These are phyloP conservation scores for Triangularia verruculosa DNA, from an alignment of 2,329 filamentous ascomycete species.

Conservation along the genomic window DNA sequence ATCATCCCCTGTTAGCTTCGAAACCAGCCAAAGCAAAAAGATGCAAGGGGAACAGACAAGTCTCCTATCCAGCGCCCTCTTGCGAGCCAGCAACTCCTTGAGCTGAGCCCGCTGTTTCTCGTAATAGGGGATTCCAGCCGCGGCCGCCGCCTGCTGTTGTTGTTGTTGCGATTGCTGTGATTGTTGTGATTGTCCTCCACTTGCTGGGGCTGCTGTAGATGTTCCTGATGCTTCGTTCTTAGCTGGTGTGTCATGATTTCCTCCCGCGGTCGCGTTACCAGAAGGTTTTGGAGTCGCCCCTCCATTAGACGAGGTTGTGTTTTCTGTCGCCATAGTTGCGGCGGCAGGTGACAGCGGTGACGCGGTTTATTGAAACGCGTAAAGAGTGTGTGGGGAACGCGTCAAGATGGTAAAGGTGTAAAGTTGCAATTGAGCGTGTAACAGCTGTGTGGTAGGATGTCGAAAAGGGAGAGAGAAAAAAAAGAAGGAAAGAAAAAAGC, in stretches of 20 bases:
- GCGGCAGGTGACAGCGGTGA: not conserved
- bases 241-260: not conserved
- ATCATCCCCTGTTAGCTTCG: not conserved
- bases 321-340: not conserved
- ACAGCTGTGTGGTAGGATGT: too few relatives aligned
- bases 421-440: not conserved
- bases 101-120: slow-evolving; percentile 68
- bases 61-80: slow-evolving; percentile 49
- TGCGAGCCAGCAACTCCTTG: slow-evolving; percentile 64
- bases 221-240: not conserved
- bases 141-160: slow-evolving; percentile 30
- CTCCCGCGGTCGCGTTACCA: not conserved
- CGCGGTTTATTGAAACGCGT: not conserved
- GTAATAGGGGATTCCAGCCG: slow-evolving; percentile 62
- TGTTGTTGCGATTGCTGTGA: slow-evolving; percentile 26
- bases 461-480: too few relatives aligned
- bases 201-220: not conserved
- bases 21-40: not conserved
- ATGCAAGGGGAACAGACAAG: slow-evolving; percentile 30
- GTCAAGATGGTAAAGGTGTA: not conserved
- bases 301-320: not conserved
- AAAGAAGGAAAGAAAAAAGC: too few relatives aligned
- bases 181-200: not conserved
- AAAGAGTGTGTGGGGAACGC: not conserved
- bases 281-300: not conserved